These are phyloP conservation scores for Mucor lusitanicus DNA, from an alignment of 371 early-diverging fungal genomes.

Conservation along the genomic window DNA sequence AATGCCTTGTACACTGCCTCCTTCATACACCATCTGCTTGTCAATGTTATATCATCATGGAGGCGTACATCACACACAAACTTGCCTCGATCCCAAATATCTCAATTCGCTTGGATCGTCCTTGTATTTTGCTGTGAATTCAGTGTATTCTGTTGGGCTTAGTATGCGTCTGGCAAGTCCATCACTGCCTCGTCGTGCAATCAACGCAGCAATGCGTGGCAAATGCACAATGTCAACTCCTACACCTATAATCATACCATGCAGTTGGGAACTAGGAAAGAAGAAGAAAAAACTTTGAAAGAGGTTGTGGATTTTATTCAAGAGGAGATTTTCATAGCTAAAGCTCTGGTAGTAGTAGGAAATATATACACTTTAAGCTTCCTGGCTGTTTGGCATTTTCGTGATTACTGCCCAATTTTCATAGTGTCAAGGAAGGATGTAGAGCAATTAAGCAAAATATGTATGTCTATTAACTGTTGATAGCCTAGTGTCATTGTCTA, in stretches of 20 bases:
- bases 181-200: constrained; percentile 33
- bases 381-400: too few relatives aligned
- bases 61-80: not conserved
- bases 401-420: too few relatives aligned
- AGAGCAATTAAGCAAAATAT: too few relatives aligned
- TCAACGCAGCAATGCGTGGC: constrained; percentile 39
- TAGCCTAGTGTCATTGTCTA: too few relatives aligned
- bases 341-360: too few relatives aligned
- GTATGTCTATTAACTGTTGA: too few relatives aligned
- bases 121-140: constrained; percentile 19
- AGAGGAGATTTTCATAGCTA: not conserved
- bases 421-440: too few relatives aligned
- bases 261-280: not conserved
- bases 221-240: constrained; percentile 63
- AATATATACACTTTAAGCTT: too few relatives aligned
- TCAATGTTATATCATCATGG: not conserved
- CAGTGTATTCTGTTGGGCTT: constrained; percentile 34
- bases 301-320: not conserved
- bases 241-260: constrained; percentile 54
- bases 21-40: constrained; percentile 57
- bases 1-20: constrained; percentile 71
- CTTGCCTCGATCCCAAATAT: constrained; percentile 46
- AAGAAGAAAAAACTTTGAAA: not conserved
- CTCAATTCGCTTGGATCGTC: constrained; percentile 8
- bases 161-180: constrained; percentile 49